Evolutionary conservation across 2,329 filamentous ascomycete species (phyloP).

Genomic region (Orbilia javanica): DNA sequence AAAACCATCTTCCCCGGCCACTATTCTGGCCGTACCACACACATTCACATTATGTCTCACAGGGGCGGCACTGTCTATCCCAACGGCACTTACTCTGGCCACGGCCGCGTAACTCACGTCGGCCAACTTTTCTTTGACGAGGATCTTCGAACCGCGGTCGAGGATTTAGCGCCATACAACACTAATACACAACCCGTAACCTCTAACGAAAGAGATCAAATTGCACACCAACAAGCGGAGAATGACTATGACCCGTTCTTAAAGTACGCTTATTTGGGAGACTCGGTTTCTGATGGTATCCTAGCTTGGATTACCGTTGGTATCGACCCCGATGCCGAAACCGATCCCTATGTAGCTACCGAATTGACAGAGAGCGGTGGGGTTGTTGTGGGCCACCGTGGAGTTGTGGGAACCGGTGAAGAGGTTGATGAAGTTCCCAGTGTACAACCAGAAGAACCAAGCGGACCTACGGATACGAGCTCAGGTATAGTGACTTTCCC

Average conservation of each 20-base stretch:
- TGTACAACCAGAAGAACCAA: slow-evolving; percentile 33
- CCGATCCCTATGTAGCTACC: slow-evolving; percentile 63
- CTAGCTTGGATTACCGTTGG: slow-evolving; percentile 71
- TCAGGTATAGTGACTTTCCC: slow-evolving; percentile 23
- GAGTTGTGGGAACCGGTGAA: slow-evolving; percentile 52
- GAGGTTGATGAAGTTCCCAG: slow-evolving; percentile 42
- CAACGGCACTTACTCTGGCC: slow-evolving; percentile 70
- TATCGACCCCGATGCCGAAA: slow-evolving; percentile 66
- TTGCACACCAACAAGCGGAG: slow-evolving; percentile 69
- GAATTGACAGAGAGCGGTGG: slow-evolving; percentile 64
- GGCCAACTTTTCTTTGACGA: slow-evolving; percentile 77
- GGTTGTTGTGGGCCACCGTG: slow-evolving; percentile 60
- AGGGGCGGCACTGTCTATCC: slow-evolving; percentile 64
- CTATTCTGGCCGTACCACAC: slow-evolving; percentile 67
- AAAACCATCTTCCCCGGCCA: slow-evolving; percentile 68
- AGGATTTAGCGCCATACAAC: slow-evolving; percentile 68
- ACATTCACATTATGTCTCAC: slow-evolving; percentile 70
- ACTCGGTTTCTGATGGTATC: slow-evolving; percentile 69
- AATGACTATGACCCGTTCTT: slow-evolving; percentile 72
- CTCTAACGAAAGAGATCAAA: slow-evolving; percentile 69
- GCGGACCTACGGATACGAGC: slow-evolving; percentile 2
- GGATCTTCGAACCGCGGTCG: slow-evolving; percentile 70
- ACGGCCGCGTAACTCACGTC: slow-evolving; percentile 71
- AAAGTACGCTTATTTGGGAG: slow-evolving; percentile 72
- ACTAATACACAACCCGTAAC: slow-evolving; percentile 68